Evolutionary conservation across 305 asterid genomes (phyloP), one percentile per base, ranked within the genome.

Genomic region (Fraxinus albicans): DNA sequence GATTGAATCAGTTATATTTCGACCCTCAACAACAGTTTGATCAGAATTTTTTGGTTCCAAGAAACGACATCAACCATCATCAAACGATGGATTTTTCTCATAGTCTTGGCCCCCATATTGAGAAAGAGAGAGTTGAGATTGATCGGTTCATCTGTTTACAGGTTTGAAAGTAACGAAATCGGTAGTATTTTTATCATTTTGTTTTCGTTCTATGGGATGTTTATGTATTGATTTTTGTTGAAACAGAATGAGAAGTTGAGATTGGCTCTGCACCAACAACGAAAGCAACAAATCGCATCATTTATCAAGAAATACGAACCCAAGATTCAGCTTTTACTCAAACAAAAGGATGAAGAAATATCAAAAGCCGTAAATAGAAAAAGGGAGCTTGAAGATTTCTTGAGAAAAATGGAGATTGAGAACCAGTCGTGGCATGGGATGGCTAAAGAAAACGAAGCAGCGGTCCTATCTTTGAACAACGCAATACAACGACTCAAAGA

Each of bases 181-280:
- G 25, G 73, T 10, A 2, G 13, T n/a, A 25, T 7, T 25, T 63
- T 35, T 5, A 19, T 2, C 6, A n/a, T 19, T 55, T 19, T 72
- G 33, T 3, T 53, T 5, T 74, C 36, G 21, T 80, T 6, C 13
- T 79, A n/a, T 21, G 44, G 53, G 25, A 25, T 31, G 35, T 1
- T 29, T 74, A 13, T 5, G 78, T 31, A 35, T 31, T 35, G 3
- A 6, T 35, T 44, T 23, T 31, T 6, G 23, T 1, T 29, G 81
- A 25, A 76, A 86, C 93, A 94, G 98, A 92, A 84, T 33, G 97
- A 94, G 83, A 83, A 88, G 70, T 80, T 92, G 87, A 88, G 94
- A 79, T 73, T 82, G 86, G 86, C 87, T 0, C 6, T 94, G 33
- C 90, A 88, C 55, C 94, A 91, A 60, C 91, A 94, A 31, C 82